Percentiles rank a stretch among this genome's conserved stretches.
Evolutionary conservation across 2,329 filamentous ascomycete species (phyloP).

Genomic region (Cladorrhinum sp.): DNA sequence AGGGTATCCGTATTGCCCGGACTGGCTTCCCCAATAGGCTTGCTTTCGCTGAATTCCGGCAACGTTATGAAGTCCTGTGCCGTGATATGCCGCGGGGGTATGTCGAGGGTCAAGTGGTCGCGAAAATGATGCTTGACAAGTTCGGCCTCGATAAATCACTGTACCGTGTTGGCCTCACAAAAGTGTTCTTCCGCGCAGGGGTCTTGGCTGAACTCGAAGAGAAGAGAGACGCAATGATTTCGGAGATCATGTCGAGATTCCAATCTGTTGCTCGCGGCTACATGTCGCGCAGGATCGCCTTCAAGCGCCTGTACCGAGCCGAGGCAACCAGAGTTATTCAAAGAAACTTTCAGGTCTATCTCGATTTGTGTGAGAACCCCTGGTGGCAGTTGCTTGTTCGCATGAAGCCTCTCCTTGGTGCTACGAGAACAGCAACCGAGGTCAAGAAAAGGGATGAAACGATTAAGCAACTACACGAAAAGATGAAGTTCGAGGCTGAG

Average conservation of each 20-base stretch:
- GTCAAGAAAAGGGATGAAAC: conserved; percentile 94
- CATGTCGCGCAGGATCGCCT: conserved; percentile 78
- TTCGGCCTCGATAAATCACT: conserved; percentile 79
- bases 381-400: conserved; percentile 96
- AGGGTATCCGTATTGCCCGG: conserved; percentile 93
- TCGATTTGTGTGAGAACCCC: conserved; percentile 83
- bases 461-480: conserved; percentile 81
- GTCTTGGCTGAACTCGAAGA: conserved; percentile 97
- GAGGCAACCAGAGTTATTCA: conserved; percentile 95
- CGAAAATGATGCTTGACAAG: conserved; percentile 83
- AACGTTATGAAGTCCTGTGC: conserved; percentile 93
- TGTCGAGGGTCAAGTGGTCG: conserved; percentile 82
- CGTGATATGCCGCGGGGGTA: conserved; percentile 84
- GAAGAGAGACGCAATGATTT: conserved; percentile 86
- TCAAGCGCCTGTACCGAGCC: conserved; percentile 90
- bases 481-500: conserved; percentile 72
- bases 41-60: conserved; percentile 88
- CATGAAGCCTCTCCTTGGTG: conserved; percentile 92
- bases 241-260: conserved; percentile 89
- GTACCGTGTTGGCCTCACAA: conserved; percentile 91
- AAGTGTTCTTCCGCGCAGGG: conserved; percentile 96
- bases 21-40: conserved; percentile 96
- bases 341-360: conserved; percentile 87
- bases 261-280: conserved; percentile 91
- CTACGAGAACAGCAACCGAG: conserved; percentile 85